Conservation (phyloP, 2,329 filamentous ascomycete species). For the Westerdykella ornata region DNA sequence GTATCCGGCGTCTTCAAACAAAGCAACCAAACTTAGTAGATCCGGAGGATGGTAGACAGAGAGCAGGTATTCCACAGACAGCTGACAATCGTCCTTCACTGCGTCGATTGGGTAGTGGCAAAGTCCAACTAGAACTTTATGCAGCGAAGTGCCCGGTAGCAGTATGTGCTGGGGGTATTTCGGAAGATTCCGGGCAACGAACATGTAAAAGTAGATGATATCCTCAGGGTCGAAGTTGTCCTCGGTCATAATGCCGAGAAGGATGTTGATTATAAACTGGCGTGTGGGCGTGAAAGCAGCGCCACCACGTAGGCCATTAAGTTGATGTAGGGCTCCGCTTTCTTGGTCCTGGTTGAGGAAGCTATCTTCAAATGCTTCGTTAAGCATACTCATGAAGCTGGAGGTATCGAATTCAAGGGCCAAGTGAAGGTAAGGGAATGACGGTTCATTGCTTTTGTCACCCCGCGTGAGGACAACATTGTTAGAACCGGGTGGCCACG, state of each 20-base stretch:
- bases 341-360: conserved; percentile 80
- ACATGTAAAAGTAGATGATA: conserved; percentile 96
- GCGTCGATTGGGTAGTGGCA: conserved; percentile 77
- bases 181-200: conserved; percentile 87
- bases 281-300: conserved; percentile 56
- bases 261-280: conserved; percentile 85
- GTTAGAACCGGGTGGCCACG: conserved; percentile 63
- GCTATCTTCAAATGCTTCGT: conserved; percentile 92
- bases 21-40: conserved; percentile 64
- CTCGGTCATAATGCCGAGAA: conserved; percentile 82
- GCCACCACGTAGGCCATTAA: conserved; percentile 45
- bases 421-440: conserved; percentile 77
- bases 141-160: conserved; percentile 77
- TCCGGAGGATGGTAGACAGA: conserved; percentile 90
- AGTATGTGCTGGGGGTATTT: conserved; percentile 96
- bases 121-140: conserved; percentile 70
- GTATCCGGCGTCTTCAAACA: conserved; percentile 75
- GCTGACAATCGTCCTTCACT: conserved; percentile 84
- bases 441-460: conserved; percentile 55
- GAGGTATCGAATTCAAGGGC: conserved; percentile 84
- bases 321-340: conserved; percentile 48
- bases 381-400: conserved; percentile 89
- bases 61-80: conserved; percentile 92
- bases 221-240: conserved; percentile 70
- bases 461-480: conserved; percentile 55